Conservation (phyloP, 208 protist species). For the Trypanosoma caninum region DNA sequence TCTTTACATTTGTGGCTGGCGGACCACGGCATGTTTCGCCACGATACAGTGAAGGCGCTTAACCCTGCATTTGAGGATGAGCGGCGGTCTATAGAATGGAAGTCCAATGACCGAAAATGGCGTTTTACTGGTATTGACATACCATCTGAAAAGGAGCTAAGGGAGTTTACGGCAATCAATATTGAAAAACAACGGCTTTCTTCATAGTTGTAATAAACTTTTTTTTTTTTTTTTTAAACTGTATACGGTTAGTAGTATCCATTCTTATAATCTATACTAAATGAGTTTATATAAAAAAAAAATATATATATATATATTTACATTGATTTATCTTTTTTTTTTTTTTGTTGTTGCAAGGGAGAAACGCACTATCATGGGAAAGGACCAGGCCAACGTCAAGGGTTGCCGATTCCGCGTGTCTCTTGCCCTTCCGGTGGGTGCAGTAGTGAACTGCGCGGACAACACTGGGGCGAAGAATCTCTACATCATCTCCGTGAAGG, state of each 20-base stretch:
- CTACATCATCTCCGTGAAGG: slow-evolving; percentile 99
- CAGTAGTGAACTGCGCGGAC: slow-evolving; percentile 99
- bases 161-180: slow-evolving; percentile 87
- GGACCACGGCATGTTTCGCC: slow-evolving; percentile 83
- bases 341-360: slow-evolving; percentile 15
- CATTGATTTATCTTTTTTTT: background rate
- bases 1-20: slow-evolving; percentile 84
- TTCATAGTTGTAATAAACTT: slow-evolving; percentile 5
- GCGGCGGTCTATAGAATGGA: slow-evolving; percentile 74
- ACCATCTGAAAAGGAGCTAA: slow-evolving; percentile 69
- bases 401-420: slow-evolving; percentile 98
- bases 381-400: slow-evolving; percentile 89
- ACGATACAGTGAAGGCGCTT: slow-evolving; percentile 85
- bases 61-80: slow-evolving; percentile 88
- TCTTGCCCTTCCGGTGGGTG: slow-evolving; percentile 97
- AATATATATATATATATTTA: background rate
- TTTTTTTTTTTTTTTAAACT: background rate
- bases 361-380: slow-evolving; percentile 73
- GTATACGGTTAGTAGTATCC: background rate
- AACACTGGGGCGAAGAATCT: slow-evolving; percentile 99
- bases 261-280: background rate
- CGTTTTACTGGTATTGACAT: slow-evolving; percentile 80
- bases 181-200: slow-evolving; percentile 44
- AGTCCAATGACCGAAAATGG: slow-evolving; percentile 86
- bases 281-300: too few relatives aligned